These are phyloP conservation scores for Platanus orientalis DNA, from an alignment of 164 flowering plant species.

Conservation along the genomic window DNA sequence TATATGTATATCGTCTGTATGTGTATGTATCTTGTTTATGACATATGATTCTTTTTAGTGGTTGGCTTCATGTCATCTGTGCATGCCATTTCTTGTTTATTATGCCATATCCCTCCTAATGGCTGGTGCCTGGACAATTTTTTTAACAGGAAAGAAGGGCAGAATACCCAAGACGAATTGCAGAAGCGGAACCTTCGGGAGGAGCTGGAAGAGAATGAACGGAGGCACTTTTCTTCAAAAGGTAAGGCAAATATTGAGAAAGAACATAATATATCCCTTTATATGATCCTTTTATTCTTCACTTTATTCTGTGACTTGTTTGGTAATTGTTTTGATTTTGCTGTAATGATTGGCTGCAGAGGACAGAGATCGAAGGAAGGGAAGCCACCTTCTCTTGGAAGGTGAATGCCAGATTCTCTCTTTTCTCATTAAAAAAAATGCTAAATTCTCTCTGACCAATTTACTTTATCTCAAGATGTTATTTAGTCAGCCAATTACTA, in stretches of 20 bases:
- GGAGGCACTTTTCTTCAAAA: constrained; percentile 85
- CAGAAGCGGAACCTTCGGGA: constrained; percentile 82
- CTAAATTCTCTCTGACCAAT: not conserved
- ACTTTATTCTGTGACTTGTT: not conserved
- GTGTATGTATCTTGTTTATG: no score
- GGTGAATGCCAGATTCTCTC: constrained; percentile 34
- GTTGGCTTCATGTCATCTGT: no score
- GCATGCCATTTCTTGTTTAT: no score
- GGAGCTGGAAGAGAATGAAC: constrained; percentile 86
- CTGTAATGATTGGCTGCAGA: constrained; percentile 44
- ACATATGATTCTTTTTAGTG: no score
- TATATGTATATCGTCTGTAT: no score
- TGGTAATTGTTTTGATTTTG: not conserved
- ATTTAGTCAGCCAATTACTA: constrained; percentile 6
- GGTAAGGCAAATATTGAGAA: constrained; percentile 45
- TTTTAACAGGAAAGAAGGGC: constrained; percentile 76
- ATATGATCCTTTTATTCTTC: not conserved
- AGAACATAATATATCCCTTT: not conserved
- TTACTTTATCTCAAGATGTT: not conserved
- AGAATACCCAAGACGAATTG: constrained; percentile 87
- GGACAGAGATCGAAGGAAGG: constrained; percentile 87
- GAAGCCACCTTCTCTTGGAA: constrained; percentile 73
- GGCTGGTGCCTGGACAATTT: no score
- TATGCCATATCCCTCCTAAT: no score
- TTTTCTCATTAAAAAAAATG: no score